phyloP scores from a whole-genome alignment of 805 yeast species.

The Jamesozyma jinghongensis region DNA sequence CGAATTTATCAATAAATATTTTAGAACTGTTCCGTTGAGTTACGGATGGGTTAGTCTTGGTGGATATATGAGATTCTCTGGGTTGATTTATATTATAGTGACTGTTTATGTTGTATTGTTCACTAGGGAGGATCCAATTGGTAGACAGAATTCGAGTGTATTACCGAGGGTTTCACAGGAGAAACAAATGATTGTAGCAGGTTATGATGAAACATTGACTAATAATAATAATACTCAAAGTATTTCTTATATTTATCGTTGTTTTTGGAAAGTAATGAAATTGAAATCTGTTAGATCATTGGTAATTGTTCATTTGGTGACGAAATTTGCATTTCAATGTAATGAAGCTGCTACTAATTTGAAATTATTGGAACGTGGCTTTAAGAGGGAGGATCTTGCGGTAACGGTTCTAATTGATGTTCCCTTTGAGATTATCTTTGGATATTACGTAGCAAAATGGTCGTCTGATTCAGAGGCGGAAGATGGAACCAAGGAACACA shows the following conservation, averaged over 20 bases:
- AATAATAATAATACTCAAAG: constrained; percentile 20
- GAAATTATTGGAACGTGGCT: constrained; percentile 82
- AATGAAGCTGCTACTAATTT: constrained; percentile 94
- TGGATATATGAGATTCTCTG: constrained; percentile 71
- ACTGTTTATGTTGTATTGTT: constrained; percentile 51
- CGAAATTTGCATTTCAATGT: constrained; percentile 90
- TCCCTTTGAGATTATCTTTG: constrained; percentile 91
- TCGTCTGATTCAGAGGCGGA: constrained; percentile 50
- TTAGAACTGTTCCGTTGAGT: constrained; percentile 47
- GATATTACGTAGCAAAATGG: constrained; percentile 95
- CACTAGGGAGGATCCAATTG: constrained; percentile 65
- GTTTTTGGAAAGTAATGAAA: constrained; percentile 62
- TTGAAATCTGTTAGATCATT: constrained; percentile 65
- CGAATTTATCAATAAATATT: constrained; percentile 82
- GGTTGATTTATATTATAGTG: constrained; percentile 56
- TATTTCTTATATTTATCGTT: constrained; percentile 46
- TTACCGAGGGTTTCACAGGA: constrained; percentile 4
- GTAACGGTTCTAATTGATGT: constrained; percentile 88
- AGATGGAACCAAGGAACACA: constrained; percentile 1
- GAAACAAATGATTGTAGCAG: constrained; percentile 9
- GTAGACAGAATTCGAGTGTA: constrained; percentile 19
- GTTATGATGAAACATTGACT: constrained; percentile 27
- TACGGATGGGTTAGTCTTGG: constrained; percentile 64
- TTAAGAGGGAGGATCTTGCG: constrained; percentile 87
- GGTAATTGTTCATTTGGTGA: constrained; percentile 61